phyloP scores from a whole-genome alignment of 805 yeast genomes.

The Zygoascus flipseniorum region DNA sequence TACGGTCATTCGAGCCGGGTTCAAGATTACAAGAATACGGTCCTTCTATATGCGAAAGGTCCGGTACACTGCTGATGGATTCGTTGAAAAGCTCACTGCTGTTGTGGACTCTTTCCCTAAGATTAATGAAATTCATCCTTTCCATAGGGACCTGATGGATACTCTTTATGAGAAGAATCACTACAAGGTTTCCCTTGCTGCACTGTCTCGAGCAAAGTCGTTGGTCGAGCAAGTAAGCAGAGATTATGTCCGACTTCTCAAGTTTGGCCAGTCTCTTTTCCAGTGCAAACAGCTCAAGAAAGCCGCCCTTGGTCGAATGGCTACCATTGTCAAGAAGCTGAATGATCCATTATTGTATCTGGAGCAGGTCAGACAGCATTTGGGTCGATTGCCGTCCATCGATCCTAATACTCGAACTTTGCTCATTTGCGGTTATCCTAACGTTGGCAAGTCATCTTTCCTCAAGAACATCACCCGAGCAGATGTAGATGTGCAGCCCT shows the following conservation, averaged over 20 bases:
- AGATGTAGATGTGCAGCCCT: constrained; percentile 98
- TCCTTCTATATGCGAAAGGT: constrained; percentile 98
- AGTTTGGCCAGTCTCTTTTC: constrained; percentile 94
- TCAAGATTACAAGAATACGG: constrained; percentile 90
- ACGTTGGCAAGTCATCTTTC: constrained; percentile 97
- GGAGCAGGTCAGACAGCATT: constrained; percentile 98
- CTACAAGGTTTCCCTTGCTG: constrained; percentile 92
- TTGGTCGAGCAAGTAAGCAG: constrained; percentile 92
- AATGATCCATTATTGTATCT: constrained; percentile 89
- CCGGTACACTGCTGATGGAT: constrained; percentile 92
- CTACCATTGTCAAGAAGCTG: constrained; percentile 89
- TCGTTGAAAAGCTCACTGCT: constrained; percentile 84
- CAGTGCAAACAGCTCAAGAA: constrained; percentile 98
- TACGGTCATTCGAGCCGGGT: constrained; percentile 96
- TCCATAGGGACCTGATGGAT: constrained; percentile 96
- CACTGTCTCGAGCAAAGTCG: constrained; percentile 87
- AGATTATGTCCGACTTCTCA: constrained; percentile 87
- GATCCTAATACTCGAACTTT: constrained; percentile 98
- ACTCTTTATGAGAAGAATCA: constrained; percentile 97
- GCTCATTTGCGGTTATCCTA: constrained; percentile 97
- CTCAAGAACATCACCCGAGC: constrained; percentile 91
- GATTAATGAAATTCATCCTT: constrained; percentile 95
- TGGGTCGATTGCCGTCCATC: constrained; percentile 95
- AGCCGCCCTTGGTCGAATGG: constrained; percentile 99
- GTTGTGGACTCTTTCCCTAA: constrained; percentile 86